phyloP scores from a whole-genome alignment of 768 basidiomycete species.

The Sarcomyxa edulis region DNA sequence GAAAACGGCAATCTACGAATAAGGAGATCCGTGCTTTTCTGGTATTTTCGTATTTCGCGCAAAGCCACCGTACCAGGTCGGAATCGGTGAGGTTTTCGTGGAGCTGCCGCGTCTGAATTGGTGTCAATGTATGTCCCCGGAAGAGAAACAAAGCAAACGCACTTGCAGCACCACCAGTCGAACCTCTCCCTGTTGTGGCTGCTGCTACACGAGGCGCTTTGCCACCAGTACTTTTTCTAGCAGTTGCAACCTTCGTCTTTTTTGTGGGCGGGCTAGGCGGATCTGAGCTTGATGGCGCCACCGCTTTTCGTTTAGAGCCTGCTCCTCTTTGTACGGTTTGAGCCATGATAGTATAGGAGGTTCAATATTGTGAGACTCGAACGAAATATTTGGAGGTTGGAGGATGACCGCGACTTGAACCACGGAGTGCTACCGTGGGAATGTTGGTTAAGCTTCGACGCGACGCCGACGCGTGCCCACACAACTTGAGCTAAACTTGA shows the following conservation, averaged over 20 bases:
- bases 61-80: constrained; percentile 88
- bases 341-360: constrained; percentile 42
- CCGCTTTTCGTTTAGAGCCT: constrained; percentile 42
- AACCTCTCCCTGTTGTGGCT: constrained; percentile 12
- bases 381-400: too few relatives aligned
- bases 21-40: constrained; percentile 87
- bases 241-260: constrained; percentile 52
- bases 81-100: constrained; percentile 65
- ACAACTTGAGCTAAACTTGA: too few relatives aligned
- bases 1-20: constrained; percentile 88
- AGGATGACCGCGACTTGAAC: too few relatives aligned
- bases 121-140: constrained; percentile 15
- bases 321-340: constrained; percentile 59
- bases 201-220: constrained; percentile 33
- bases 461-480: too few relatives aligned
- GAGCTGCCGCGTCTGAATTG: constrained; percentile 25
- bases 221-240: constrained; percentile 83
- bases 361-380: too few relatives aligned
- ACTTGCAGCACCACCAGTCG: constrained; percentile 8
- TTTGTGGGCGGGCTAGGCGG: constrained; percentile 46
- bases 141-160: constrained; percentile 5
- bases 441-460: too few relatives aligned
- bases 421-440: too few relatives aligned
- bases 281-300: constrained; percentile 34
- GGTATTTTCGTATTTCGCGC: constrained; percentile 91